A percentile compares a stretch with the other conserved stretches of the same genome.
Conservation (phyloP, 495 filamentous ascomycete genomes). For the Aspergillus cristatus region DNA sequence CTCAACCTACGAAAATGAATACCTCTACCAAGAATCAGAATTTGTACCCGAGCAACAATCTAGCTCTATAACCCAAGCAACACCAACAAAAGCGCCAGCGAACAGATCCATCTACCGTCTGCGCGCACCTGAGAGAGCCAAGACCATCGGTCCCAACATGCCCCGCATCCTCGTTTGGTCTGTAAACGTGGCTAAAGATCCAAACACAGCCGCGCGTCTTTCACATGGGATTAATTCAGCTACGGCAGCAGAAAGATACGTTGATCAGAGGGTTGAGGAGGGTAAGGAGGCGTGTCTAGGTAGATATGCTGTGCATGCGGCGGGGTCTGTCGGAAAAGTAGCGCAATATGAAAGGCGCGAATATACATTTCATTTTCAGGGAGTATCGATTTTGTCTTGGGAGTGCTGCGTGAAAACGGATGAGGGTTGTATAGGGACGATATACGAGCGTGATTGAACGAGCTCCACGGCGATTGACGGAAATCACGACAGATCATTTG, state of each 20-base stretch:
- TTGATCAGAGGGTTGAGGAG: neutral
- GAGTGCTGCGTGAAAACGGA: slow-evolving; percentile 4
- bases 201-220: neutral
- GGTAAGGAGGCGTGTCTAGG: neutral
- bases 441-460: neutral
- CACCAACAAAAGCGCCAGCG: neutral
- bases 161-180: slow-evolving; percentile 3
- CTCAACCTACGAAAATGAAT: slow-evolving; percentile 18
- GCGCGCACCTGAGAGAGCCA: slow-evolving; percentile 4
- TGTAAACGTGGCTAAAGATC: neutral
- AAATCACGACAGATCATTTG: no score
- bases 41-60: neutral
- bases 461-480: no score
- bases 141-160: neutral
- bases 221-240: slow-evolving; percentile 3
- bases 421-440: neutral
- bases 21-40: slow-evolving; percentile 18
- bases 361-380: slow-evolving; percentile 24
- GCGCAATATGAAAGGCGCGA: slow-evolving; percentile 1
- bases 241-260: no score
- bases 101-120: slow-evolving; percentile 8
- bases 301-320: slow-evolving; percentile 3
- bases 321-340: neutral
- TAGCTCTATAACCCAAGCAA: no score
- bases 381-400: slow-evolving; percentile 26